Conservation (phyloP, 805 yeast genomes). For the Ogataea saltuana region DNA sequence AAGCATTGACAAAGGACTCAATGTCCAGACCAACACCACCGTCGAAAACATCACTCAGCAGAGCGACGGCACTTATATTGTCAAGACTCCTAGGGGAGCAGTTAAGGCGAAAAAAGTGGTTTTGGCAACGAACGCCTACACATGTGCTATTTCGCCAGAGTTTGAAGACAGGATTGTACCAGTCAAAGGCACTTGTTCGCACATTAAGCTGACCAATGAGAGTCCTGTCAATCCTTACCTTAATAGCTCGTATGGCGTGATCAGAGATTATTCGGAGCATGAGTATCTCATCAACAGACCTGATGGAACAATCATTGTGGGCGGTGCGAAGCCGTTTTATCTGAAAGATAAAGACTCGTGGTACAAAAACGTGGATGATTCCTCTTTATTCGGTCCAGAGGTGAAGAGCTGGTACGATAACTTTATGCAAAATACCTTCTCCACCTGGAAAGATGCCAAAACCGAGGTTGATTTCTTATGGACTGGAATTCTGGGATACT, state of each 20-base stretch:
- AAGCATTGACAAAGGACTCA: slow-evolving; percentile 37
- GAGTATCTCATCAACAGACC: slow-evolving; percentile 39
- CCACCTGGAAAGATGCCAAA: slow-evolving; percentile 34
- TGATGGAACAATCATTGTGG: slow-evolving; percentile 42
- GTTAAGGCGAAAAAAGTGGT: slow-evolving; percentile 36
- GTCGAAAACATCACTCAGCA: slow-evolving; percentile 31
- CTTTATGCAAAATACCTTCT: slow-evolving; percentile 35
- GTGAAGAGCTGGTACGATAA: slow-evolving; percentile 25
- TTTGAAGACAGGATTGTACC: slow-evolving; percentile 35
- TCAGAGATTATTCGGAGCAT: slow-evolving; percentile 15
- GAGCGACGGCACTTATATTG: slow-evolving; percentile 33
- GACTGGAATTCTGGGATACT: slow-evolving; percentile 48
- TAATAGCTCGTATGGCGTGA: slow-evolving; percentile 35
- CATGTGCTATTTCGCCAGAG: slow-evolving; percentile 24
- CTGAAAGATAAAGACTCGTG: slow-evolving; percentile 29
- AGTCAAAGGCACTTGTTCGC: slow-evolving; percentile 37
- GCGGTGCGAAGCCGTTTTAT: slow-evolving; percentile 33
- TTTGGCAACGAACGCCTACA: slow-evolving; percentile 38
- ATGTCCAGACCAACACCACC: slow-evolving; percentile 42
- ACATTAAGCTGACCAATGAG: slow-evolving; percentile 24
- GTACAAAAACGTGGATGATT: slow-evolving; percentile 39
- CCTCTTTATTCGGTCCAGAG: slow-evolving; percentile 30
- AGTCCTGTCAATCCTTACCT: slow-evolving; percentile 29
- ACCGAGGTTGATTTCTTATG: slow-evolving; percentile 34
- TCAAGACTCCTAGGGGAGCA: slow-evolving; percentile 29